Percentiles rank a stretch among this genome's conserved stretches.
Conservation (phyloP, 2,329 filamentous ascomycete species). For the Byssochlamys sp. region DNA sequence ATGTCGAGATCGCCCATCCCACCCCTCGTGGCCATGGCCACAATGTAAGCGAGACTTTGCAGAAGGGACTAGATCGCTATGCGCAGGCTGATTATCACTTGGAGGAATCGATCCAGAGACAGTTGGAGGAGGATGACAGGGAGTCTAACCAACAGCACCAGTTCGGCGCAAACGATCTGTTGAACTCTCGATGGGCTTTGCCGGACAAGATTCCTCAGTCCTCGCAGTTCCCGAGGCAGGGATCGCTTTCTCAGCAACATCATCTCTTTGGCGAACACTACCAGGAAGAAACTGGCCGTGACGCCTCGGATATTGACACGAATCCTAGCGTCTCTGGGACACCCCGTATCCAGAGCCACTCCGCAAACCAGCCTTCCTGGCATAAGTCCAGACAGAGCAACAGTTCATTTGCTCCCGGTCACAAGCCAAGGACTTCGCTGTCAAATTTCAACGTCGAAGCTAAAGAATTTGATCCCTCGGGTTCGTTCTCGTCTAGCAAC, state of each 20-base stretch:
- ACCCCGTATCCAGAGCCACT: conserved; percentile 32
- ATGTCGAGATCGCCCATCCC: conserved; percentile 49
- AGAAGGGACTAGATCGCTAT: conserved; percentile 63
- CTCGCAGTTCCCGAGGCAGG: conserved; percentile 4
- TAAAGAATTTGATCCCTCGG: conserved; percentile 65
- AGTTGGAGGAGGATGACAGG: conserved; percentile 66
- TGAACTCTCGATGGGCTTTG: conserved; percentile 30
- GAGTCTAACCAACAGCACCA: conserved; percentile 16
- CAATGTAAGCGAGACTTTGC: conserved; percentile 66
- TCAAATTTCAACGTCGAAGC: conserved; percentile 83
- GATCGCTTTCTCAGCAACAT: conserved; percentile 19
- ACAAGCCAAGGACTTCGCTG: conserved; percentile 58
- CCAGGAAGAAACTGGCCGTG: conserved; percentile 30
- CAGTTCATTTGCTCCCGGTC: conserved; percentile 38
- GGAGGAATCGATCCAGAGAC: conserved; percentile 67
- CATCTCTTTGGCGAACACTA: conserved; percentile 27
- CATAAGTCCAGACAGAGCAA: conserved; percentile 25
- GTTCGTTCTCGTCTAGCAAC: conserved; percentile 40
- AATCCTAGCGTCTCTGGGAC: conserved; percentile 65
- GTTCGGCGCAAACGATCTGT: conserved; percentile 18
- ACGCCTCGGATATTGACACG: conserved; percentile 59
- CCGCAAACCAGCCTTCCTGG: conserved; percentile 23
- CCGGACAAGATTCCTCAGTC: conserved; percentile 20
- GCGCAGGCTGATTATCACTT: conserved; percentile 71
- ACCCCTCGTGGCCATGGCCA: conserved; percentile 56